Conservation (phyloP, 805 yeast genomes). For the Saccharomyces jurei region DNA sequence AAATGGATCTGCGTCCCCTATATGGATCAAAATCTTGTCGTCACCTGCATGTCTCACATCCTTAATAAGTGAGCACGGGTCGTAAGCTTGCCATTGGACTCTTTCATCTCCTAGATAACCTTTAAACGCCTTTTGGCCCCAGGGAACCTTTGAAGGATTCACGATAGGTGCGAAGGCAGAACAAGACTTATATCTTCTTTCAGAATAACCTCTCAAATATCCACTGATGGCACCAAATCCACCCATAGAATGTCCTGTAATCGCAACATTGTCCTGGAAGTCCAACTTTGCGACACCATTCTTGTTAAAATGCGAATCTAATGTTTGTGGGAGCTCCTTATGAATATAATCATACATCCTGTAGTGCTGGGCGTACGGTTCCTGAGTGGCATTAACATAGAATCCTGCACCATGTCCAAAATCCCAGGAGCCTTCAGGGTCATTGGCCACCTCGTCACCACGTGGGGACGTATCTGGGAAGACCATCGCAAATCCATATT, state of each 20-base stretch:
- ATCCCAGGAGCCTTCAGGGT: slow-evolving; percentile 54
- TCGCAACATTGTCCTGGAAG: slow-evolving; percentile 48
- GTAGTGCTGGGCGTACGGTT: slow-evolving; percentile 65
- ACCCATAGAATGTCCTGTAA: slow-evolving; percentile 99
- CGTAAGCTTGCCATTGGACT: slow-evolving; percentile 60
- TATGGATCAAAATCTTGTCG: slow-evolving; percentile 69
- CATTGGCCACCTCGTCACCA: slow-evolving; percentile 74
- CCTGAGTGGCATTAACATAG: slow-evolving; percentile 74
- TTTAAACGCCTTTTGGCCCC: slow-evolving; percentile 83
- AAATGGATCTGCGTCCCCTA: slow-evolving; percentile 74
- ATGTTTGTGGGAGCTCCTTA: slow-evolving; percentile 54
- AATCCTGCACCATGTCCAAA: slow-evolving; percentile 96
- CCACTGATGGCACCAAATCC: slow-evolving; percentile 84
- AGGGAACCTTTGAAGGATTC: slow-evolving; percentile 67
- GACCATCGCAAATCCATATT: slow-evolving; percentile 78
- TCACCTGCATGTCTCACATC: slow-evolving; percentile 37
- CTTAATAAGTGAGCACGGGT: slow-evolving; percentile 65
- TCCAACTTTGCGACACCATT: slow-evolving; percentile 43
- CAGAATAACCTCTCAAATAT: slow-evolving; percentile 59
- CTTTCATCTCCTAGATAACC: slow-evolving; percentile 62
- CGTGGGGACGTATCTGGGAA: slow-evolving; percentile 98
- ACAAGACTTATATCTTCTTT: slow-evolving; percentile 54
- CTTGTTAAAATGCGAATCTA: slow-evolving; percentile 33
- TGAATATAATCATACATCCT: slow-evolving; percentile 81
- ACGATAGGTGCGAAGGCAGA: slow-evolving; percentile 88